These are phyloP conservation scores for Rosa rugosa DNA, from an alignment of 306 rosid genomes.

Conservation along the genomic window DNA sequence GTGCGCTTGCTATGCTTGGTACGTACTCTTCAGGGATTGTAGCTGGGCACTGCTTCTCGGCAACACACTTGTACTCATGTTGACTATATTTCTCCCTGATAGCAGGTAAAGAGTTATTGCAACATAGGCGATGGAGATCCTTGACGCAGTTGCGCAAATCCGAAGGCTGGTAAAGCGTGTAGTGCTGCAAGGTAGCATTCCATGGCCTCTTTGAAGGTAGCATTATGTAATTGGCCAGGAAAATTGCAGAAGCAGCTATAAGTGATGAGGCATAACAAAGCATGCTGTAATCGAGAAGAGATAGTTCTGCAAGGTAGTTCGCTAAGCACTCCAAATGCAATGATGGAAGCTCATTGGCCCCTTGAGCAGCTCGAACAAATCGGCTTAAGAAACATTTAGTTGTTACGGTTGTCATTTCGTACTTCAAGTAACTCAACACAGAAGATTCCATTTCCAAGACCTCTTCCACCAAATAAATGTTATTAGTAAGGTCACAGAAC, in stretches of 20 bases:
- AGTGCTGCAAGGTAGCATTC: conserved; percentile 54
- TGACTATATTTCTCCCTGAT: conserved; percentile 55
- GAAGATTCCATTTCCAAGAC: conserved; percentile 91
- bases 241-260: conserved; percentile 79
- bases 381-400: conserved; percentile 82
- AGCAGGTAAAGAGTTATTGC: conserved; percentile 36
- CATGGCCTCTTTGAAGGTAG: conserved; percentile 73
- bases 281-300: conserved; percentile 82
- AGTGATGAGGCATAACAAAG: conserved; percentile 76
- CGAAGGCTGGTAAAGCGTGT: conserved; percentile 44
- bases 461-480: conserved; percentile 86
- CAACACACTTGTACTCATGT: conserved; percentile 83
- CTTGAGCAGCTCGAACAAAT: conserved; percentile 88
- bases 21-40: conserved; percentile 58
- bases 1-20: conserved; percentile 35
- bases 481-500: conserved; percentile 82
- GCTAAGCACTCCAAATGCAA: conserved; percentile 84
- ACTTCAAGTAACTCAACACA: conserved; percentile 79
- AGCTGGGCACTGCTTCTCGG: conserved; percentile 69
- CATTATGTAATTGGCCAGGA: conserved; percentile 70
- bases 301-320: conserved; percentile 72
- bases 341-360: conserved; percentile 62
- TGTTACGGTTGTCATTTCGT: conserved; percentile 93
- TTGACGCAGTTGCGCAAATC: conserved; percentile 40
- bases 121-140: conserved; percentile 49